These are phyloP conservation scores for Penicillium sp. DNA, from an alignment of 2,329 filamentous ascomycete genomes.

Conservation along the genomic window DNA sequence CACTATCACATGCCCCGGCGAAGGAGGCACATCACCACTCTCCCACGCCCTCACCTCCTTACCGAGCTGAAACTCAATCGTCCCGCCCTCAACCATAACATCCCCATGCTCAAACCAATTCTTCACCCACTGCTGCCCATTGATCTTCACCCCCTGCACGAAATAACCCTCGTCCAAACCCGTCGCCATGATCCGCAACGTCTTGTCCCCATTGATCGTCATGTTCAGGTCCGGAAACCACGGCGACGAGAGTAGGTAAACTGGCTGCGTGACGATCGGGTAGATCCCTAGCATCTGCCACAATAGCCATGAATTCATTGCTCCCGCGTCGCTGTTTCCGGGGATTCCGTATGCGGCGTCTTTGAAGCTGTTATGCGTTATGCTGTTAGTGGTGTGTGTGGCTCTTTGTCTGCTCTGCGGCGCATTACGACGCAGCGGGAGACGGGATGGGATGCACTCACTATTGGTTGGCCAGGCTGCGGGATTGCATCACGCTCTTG, in stretches of 20 bases:
- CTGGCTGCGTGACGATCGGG: constrained; percentile 52
- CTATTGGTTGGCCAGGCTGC: constrained; percentile 62
- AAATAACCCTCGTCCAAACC: constrained; percentile 54
- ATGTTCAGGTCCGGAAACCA: constrained; percentile 48
- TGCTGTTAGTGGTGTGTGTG: neutral
- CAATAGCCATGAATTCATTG: constrained; percentile 56
- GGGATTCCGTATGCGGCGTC: constrained; percentile 62
- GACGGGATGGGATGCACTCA: constrained; percentile 13
- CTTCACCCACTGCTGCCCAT: constrained; percentile 55
- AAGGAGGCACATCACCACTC: constrained; percentile 55
- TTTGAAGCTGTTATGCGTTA: constrained; percentile 52
- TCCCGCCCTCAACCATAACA: constrained; percentile 46
- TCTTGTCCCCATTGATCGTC: constrained; percentile 35
- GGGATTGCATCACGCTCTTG: constrained; percentile 63
- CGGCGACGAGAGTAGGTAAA: constrained; percentile 53
- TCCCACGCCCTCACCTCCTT: constrained; percentile 51
- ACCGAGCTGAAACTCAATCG: constrained; percentile 53
- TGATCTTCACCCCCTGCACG: constrained; percentile 59
- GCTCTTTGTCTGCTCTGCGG: neutral
- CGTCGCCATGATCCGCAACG: constrained; percentile 52
- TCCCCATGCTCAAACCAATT: constrained; percentile 63
- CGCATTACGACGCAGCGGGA: too few relatives aligned
- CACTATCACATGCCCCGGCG: constrained; percentile 50
- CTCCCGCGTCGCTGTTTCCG: constrained; percentile 69
- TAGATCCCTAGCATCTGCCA: constrained; percentile 57